A percentile compares a stretch with the other conserved stretches of the same genome.
phyloP scores from a whole-genome alignment of 2,329 filamentous ascomycete species.

The Apiospora malaysiana region DNA sequence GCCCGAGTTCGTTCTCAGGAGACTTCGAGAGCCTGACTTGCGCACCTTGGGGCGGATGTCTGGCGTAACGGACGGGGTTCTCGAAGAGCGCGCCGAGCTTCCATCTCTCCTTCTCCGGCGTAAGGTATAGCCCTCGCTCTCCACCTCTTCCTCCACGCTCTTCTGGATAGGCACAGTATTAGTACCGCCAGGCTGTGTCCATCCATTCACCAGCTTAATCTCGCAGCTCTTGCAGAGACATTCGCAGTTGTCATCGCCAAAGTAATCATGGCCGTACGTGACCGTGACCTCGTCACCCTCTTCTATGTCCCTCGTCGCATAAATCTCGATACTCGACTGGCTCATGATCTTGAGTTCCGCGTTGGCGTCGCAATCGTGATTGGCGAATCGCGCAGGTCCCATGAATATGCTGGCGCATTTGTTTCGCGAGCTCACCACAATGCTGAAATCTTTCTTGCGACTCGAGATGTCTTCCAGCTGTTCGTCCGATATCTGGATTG shows the following conservation, averaged over 20 bases:
- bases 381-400: constrained; percentile 93
- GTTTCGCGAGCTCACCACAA: constrained; percentile 91
- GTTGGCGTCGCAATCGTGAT: constrained; percentile 96
- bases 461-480: constrained; percentile 84
- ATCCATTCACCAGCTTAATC: constrained; percentile 76
- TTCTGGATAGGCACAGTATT: constrained; percentile 49
- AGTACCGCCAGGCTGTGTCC: constrained; percentile 62
- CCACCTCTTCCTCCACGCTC: constrained; percentile 57
- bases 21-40: constrained; percentile 45
- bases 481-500: constrained; percentile 89
- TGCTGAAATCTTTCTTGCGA: constrained; percentile 92
- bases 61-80: constrained; percentile 63
- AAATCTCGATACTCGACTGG: constrained; percentile 86
- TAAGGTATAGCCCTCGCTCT: constrained; percentile 61
- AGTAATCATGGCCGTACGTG: constrained; percentile 94
- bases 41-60: constrained; percentile 58
- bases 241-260: constrained; percentile 93
- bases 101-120: constrained; percentile 59
- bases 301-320: constrained; percentile 81
- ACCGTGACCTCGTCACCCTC: constrained; percentile 96
- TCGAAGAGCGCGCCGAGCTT: constrained; percentile 55
- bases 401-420: constrained; percentile 92
- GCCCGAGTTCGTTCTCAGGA: constrained; percentile 39
- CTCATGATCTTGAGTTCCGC: constrained; percentile 84
- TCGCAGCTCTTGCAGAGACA: constrained; percentile 93